Base-by-base conservation (phyloP, 805 yeast genomes). In the Ascoidea rubescens region DNA sequence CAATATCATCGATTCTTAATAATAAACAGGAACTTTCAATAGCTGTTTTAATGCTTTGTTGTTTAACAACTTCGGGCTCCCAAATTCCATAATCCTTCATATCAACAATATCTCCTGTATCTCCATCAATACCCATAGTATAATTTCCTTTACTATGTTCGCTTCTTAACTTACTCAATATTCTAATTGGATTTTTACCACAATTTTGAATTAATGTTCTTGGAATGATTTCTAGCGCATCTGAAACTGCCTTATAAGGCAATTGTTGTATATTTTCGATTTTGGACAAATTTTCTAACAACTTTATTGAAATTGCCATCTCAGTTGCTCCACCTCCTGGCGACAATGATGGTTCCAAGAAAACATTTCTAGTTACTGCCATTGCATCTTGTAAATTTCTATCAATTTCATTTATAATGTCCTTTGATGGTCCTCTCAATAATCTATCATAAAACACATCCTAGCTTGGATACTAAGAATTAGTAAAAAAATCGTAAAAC, bases 301-400 rank as follows among this genome's bases (percentile, higher is more conserved):
- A 75, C 58, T 75, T 80, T 33, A 93, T 97, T 54, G 91, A 77
- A 45, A 93, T 89, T 2, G 98, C 98, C 98, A 93, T 93, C 71
- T 93, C 99, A 32, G 97, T 91, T 51, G 99, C 99, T 61, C 99
- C 99, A 55, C 99, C 99, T 62, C 99, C 99, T 50, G 99, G 99
- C 1, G 96, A 78, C 64, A 93, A 77, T 46, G 90, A 80, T 51
- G 99, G 99, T 67, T 91, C 96, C 60, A 91, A 82, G 75, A 88
- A 77, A 43, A 93, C 96, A 64, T 93, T 93, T 67, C 96, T 80
- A 17, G 98, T 82, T 48, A 93, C 99, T 3, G 96, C 91, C 95
- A 93, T 86, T 48, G 99, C 99, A 69, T 93, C 99, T 65, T 93
- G 97, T 64, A 93, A 75, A 66, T 93, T 93, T 66, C 99, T 82